Evolutionary conservation across 2,329 filamentous ascomycete species (phyloP).

Genomic region (Aureobasidium sp.): DNA sequence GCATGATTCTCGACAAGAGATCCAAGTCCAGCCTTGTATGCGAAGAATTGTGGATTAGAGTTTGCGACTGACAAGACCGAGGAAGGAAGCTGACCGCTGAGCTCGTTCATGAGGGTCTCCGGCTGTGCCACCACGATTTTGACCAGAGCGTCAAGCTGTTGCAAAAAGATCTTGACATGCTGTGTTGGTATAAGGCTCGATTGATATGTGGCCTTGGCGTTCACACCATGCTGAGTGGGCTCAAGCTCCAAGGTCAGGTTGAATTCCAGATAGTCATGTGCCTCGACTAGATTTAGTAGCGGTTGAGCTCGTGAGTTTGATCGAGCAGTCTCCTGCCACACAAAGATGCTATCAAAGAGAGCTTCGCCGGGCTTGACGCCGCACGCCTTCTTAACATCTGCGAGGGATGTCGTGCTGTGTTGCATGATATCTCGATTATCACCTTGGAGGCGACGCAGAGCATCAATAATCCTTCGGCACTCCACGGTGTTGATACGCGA

Average conservation of each 20-base stretch:
- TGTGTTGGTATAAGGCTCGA: slow-evolving; percentile 45
- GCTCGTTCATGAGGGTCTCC: slow-evolving; percentile 28
- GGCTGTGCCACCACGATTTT: slow-evolving; percentile 35
- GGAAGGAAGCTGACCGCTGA: slow-evolving; percentile 24
- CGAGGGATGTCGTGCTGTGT: slow-evolving; percentile 56
- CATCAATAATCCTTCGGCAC: slow-evolving; percentile 48
- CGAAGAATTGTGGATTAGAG: slow-evolving; percentile 25
- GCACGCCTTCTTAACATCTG: slow-evolving; percentile 59
- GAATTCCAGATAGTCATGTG: slow-evolving; percentile 68
- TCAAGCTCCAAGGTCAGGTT: slow-evolving; percentile 70
- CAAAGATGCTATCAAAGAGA: slow-evolving; percentile 72
- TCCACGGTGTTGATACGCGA: slow-evolving; percentile 55
- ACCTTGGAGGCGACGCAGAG: slow-evolving; percentile 57
- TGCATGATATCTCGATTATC: slow-evolving; percentile 59
- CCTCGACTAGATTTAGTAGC: slow-evolving; percentile 48
- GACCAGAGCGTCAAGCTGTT: slow-evolving; percentile 54
- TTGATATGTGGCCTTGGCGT: slow-evolving; percentile 50
- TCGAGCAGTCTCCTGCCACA: slow-evolving; percentile 68
- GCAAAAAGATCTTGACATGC: slow-evolving; percentile 51
- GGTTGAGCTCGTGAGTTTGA: slow-evolving; percentile 25
- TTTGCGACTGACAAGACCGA: slow-evolving; percentile 36
- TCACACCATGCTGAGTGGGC: slow-evolving; percentile 45
- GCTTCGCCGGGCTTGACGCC: slow-evolving; percentile 47
- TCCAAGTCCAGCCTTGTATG: slow-evolving; percentile 26
- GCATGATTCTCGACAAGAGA: slow-evolving; percentile 50